Conservation (phyloP, 768 basidiomycete genomes). For the Gelatoporia subvermispora region DNA sequence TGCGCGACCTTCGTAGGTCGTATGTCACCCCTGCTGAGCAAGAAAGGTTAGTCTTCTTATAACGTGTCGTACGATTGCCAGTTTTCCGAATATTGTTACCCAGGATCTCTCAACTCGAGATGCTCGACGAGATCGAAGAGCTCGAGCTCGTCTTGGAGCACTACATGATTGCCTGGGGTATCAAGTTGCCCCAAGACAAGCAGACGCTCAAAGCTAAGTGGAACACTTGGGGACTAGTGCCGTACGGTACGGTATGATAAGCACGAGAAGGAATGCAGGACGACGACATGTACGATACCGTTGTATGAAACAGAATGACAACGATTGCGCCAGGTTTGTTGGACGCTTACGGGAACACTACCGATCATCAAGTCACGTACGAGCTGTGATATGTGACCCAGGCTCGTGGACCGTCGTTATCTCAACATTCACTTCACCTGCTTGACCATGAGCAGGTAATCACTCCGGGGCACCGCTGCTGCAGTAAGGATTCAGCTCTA, state of each 20-base stretch:
- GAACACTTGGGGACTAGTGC: constrained; percentile 13
- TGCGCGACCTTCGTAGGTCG: constrained; percentile 61
- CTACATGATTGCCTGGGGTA: constrained; percentile 86
- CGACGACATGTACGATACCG: no score
- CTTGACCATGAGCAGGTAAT: no score
- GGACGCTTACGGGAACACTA: no score
- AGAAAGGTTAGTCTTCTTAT: constrained; percentile 42
- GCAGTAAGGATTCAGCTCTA: no score
- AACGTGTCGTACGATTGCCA: not conserved
- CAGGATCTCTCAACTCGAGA: constrained; percentile 77
- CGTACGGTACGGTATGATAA: not conserved
- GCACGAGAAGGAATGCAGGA: no score
- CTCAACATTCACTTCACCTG: no score
- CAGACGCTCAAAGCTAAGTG: constrained; percentile 8
- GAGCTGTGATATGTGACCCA: no score
- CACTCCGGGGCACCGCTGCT: no score
- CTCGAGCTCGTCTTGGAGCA: constrained; percentile 85
- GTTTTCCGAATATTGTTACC: not conserved
- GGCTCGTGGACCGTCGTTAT: no score
- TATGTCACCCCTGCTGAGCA: constrained; percentile 48
- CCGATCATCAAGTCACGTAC: no score
- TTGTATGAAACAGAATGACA: no score
- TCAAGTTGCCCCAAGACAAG: constrained; percentile 10
- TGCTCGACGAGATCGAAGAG: constrained; percentile 94
- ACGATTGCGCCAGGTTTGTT: no score